These are phyloP conservation scores for Filosporella fistucella DNA, from an alignment of 495 filamentous ascomycete species.

Conservation along the genomic window DNA sequence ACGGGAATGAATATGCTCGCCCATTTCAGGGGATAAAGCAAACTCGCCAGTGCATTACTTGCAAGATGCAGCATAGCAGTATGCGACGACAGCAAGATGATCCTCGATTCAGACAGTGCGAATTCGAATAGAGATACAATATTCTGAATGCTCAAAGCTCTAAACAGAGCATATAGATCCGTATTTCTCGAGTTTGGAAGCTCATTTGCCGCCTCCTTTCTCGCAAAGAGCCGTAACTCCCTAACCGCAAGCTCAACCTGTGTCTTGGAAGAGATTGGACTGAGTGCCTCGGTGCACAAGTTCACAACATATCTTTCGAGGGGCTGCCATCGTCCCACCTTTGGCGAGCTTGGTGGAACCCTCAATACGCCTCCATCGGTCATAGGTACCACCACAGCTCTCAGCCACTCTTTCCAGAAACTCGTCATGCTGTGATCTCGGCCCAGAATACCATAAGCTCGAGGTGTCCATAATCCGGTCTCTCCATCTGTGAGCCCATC, in stretches of 20 bases:
- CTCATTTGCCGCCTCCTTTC: constrained; percentile 92
- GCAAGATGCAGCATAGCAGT: constrained; percentile 95
- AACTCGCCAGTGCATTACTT: constrained; percentile 72
- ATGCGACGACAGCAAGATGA: constrained; percentile 93
- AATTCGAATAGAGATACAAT: constrained; percentile 92
- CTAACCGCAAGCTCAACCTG: constrained; percentile 91
- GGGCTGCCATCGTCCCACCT: constrained; percentile 93
- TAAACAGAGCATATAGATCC: constrained; percentile 90
- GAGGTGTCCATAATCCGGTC: constrained; percentile 93
- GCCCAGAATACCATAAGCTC: constrained; percentile 90
- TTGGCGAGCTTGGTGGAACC: constrained; percentile 82
- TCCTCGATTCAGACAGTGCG: constrained; percentile 86
- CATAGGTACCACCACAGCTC: constrained; percentile 91
- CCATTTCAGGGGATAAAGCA: constrained; percentile 91
- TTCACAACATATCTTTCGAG: constrained; percentile 97
- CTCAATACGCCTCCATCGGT: constrained; percentile 78
- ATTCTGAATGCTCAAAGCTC: constrained; percentile 82
- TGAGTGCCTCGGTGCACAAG: constrained; percentile 90
- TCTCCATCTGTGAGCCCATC: constrained; percentile 95
- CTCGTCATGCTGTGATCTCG: constrained; percentile 76
- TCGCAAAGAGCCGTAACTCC: constrained; percentile 85
- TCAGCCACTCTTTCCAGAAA: constrained; percentile 99
- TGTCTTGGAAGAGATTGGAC: constrained; percentile 86
- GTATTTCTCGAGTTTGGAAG: constrained; percentile 87
- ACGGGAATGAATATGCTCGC: constrained; percentile 90